Base-by-base conservation (phyloP, 2,329 filamentous ascomycete species). In the Ascochyta fabae region DNA sequence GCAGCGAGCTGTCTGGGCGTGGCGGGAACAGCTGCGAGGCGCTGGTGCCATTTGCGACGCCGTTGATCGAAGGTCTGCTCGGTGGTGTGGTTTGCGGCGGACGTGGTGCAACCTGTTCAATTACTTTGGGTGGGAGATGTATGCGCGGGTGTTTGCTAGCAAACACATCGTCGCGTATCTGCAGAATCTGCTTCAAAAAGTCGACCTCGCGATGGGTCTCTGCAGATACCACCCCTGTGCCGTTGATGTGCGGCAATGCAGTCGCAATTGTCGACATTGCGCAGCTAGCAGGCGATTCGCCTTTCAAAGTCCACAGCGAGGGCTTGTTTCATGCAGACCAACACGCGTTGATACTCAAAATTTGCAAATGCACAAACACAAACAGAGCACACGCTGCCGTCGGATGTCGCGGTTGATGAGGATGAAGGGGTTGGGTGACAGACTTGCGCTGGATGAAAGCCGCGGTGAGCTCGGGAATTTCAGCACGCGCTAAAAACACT, bases 131-230 rank as follows among this genome's bases (percentile, higher is more conserved):
- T 64, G 84, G 82, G 59, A 87, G 80, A 69, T 82, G 85, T 71
- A 87, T 80, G 67, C 81, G 81, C 62, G 84, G 82, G 70, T 93
- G 89, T 66, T 83, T 86, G 71, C 93, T 92, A 74, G 90, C 86
- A 72, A 95, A 81, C 66, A 98, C 84, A 65, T 87, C 83, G 80
- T 96, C 90, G 76, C 88, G 88, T 76, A 98, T 87, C 65, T 83
- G 85, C 70, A 96, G 75, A 69, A 98, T 90, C 78, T 88, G 91
- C 71, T 89, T 85, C 80, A 92, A 95, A 58, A 81, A 78, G 62
- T 75, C 73, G 64, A 69, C 82, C 58, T 82, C 80, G 59, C 81
- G 72, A 65, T 60, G 70, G 52, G 62, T 58, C 62, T 73, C 70
- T 54, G 64, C 59, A 72, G 51, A 79, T 73, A 65, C 77, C 62